Percentiles rank a stretch among this genome's conserved stretches.
Conservation (phyloP, 352 stramenopile genomes). For the Thraustochytrium sp. region DNA sequence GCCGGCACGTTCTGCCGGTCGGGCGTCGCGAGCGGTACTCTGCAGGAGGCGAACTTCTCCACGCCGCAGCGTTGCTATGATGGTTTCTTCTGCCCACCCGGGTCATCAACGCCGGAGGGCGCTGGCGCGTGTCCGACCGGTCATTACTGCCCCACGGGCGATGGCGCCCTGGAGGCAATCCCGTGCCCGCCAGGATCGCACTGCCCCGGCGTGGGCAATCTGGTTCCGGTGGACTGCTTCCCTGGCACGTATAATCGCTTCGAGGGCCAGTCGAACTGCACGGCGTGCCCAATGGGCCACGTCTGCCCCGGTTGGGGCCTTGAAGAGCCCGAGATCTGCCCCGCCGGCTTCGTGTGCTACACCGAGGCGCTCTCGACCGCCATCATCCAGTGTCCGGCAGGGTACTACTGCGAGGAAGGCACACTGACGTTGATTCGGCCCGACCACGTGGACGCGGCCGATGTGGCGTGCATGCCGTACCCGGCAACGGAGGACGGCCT, state of each 20-base stretch:
- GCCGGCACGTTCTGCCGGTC: slow-evolving; percentile 83
- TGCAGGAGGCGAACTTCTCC: slow-evolving; percentile 75
- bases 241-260: slow-evolving; percentile 86
- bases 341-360: slow-evolving; percentile 90
- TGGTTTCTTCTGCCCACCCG: slow-evolving; percentile 91
- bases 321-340: slow-evolving; percentile 68
- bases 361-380: slow-evolving; percentile 78
- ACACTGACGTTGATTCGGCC: slow-evolving; percentile 61
- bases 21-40: slow-evolving; percentile 65
- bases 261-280: slow-evolving; percentile 78
- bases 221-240: slow-evolving; percentile 76
- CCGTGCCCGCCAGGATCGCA: slow-evolving; percentile 82
- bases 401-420: slow-evolving; percentile 85
- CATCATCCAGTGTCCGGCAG: slow-evolving; percentile 80
- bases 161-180: slow-evolving; percentile 59
- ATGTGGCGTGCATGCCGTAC: slow-evolving; percentile 27
- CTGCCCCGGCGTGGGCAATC: slow-evolving; percentile 89
- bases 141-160: slow-evolving; percentile 83
- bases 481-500: background rate
- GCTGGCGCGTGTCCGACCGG: slow-evolving; percentile 85
- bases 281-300: slow-evolving; percentile 82
- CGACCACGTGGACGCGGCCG: background rate
- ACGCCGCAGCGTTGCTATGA: slow-evolving; percentile 87
- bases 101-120: slow-evolving; percentile 81
- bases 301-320: slow-evolving; percentile 82